These are phyloP conservation scores for Spiraea crenata DNA, from an alignment of 331 rosid genomes.

Conservation along the genomic window DNA sequence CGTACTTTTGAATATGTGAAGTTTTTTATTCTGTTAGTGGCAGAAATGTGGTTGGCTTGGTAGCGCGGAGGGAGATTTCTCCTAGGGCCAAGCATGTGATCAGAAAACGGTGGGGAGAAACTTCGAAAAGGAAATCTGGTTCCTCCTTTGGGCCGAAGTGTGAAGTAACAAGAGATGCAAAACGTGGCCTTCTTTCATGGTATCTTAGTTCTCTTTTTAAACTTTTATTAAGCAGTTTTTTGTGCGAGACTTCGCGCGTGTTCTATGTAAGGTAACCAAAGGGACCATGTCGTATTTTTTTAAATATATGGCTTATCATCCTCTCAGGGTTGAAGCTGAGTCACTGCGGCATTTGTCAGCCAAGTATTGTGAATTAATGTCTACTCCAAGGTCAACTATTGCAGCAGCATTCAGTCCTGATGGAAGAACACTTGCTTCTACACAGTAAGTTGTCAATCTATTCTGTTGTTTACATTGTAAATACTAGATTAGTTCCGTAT, in stretches of 20 bases:
- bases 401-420: constrained; percentile 77
- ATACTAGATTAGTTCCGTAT: constrained; percentile 15
- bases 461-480: constrained; percentile 7
- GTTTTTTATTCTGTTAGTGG: constrained; percentile 40
- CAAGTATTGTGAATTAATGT: constrained; percentile 59
- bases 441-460: constrained; percentile 50
- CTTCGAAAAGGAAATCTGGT: constrained; percentile 39
- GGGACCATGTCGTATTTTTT: constrained; percentile 17
- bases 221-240: constrained; percentile 3
- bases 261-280: background rate
- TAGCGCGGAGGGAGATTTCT: constrained; percentile 67
- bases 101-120: constrained; percentile 51
- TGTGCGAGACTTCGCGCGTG: constrained; percentile 2
- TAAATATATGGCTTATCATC: constrained; percentile 15
- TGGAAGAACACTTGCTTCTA: constrained; percentile 67
- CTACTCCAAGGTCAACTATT: constrained; percentile 77
- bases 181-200: constrained; percentile 70
- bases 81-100: constrained; percentile 54
- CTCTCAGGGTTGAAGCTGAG: constrained; percentile 67
- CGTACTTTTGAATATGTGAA: constrained; percentile 12
- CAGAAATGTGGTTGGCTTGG: constrained; percentile 63
- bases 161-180: constrained; percentile 52
- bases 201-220: constrained; percentile 25
- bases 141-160: constrained; percentile 26
- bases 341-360: constrained; percentile 59